These are phyloP conservation scores for Fusarium sp. DNA, from an alignment of 2,329 filamentous ascomycete genomes.

Conservation along the genomic window DNA sequence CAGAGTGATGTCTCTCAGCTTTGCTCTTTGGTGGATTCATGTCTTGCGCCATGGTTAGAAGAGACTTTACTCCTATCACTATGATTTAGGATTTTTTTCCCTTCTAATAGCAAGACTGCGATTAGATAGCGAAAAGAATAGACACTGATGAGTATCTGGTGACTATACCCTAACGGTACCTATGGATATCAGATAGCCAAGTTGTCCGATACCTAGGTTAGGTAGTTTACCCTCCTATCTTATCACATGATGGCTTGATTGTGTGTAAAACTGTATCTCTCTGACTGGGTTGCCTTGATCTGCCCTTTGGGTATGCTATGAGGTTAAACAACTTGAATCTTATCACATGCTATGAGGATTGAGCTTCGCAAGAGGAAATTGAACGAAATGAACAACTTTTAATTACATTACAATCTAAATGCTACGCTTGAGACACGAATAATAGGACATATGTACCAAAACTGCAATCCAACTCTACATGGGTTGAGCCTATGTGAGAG, in stretches of 20 bases:
- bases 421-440: neutral
- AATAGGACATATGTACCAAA: neutral
- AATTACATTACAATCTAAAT: conserved; percentile 13
- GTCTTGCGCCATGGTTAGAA: neutral
- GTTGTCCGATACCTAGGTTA: neutral
- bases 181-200: neutral
- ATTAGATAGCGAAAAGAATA: neutral
- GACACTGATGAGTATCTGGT: neutral
- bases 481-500: conserved; percentile 3
- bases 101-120: neutral
- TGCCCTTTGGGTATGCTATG: too few species aligned
- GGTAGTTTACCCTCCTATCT: neutral
- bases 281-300: too few species aligned
- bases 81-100: neutral
- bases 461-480: neutral
- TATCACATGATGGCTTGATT: too few species aligned
- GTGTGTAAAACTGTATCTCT: too few species aligned
- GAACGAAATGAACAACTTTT: neutral
- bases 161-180: neutral
- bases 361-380: neutral
- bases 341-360: neutral
- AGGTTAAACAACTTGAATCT: too few species aligned
- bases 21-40: neutral
- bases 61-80: neutral
- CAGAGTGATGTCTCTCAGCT: neutral